Base-by-base conservation (phyloP, 2,329 filamentous ascomycete species). In the Fusarium euwallaceae region DNA sequence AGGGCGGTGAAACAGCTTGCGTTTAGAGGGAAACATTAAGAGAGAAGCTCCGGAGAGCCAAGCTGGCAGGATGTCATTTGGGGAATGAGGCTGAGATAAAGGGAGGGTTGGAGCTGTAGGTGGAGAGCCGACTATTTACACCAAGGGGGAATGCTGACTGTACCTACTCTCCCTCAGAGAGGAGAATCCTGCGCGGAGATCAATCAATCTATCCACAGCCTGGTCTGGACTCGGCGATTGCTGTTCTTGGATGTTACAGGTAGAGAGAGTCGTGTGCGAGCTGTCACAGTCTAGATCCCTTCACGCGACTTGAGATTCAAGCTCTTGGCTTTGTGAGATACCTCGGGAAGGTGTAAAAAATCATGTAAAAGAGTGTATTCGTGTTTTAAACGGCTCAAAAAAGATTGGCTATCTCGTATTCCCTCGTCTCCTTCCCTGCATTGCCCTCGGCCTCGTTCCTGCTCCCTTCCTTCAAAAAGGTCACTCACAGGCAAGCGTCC, bases 1-100 rank as follows among this genome's bases (percentile, higher is more conserved):
- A 69, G 41, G 60, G 71, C 68, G 71, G 61, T 69, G 69, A 59
- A 64, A 68, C 45, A 27, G 61, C 48, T 61, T 27, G 22, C 12
- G 58, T 60, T 41, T 27, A 60, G 27, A 43, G 17, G 36, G 36
- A 43, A 61, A 61, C 58, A 43, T 43, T 36, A 12, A 14, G 41
- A 45, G 58, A 36, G 24, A 36, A 36, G 29, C 11, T 58, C 32
- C 12, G 8, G 59, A 61, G 61, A 29, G 45, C 48, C 45, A 63
- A 62, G 51, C 16, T 36, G 60, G 32, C 60, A 51, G 29, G 43
- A 51, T 27, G 37, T 41, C 29, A 24, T 39, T 39, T 39, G 36
- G 22, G 20, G 27, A 39, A 61, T 39, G 20, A 61, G 60, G 60
- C 56, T 60, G 20, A 39, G 34, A 39, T 39, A 39, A 39, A 60